Percentiles rank a stretch among this genome's conserved stretches.
phyloP scores from a whole-genome alignment of 106 monocot species.

The Dendrobium nobile region DNA sequence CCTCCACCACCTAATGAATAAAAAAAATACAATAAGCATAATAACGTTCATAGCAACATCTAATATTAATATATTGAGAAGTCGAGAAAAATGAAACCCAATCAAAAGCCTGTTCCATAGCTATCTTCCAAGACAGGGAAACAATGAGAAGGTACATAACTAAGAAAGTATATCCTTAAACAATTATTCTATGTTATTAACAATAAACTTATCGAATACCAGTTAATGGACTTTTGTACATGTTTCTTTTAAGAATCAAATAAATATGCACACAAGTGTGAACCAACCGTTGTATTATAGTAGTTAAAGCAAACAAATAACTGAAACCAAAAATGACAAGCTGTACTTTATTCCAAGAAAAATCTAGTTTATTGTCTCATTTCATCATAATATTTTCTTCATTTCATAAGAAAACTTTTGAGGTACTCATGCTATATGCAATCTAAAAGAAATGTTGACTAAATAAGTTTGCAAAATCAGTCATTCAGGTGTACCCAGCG shows the following conservation, averaged over 20 bases:
- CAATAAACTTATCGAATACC: not conserved
- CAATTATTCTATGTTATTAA: not conserved
- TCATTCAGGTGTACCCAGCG: not conserved
- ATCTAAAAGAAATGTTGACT: too few species aligned
- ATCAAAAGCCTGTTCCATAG: not conserved
- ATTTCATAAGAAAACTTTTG: not conserved
- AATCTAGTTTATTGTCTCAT: not conserved
- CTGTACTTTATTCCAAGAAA: not conserved
- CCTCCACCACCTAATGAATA: conserved; percentile 65
- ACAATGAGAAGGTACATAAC: not conserved
- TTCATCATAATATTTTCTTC: not conserved
- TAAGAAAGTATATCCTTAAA: not conserved
- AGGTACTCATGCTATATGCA: not conserved
- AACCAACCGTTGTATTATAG: not conserved
- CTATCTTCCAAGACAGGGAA: not conserved
- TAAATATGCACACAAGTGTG: not conserved
- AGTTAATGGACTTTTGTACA: not conserved
- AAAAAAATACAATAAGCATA: not conserved
- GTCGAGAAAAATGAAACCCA: not conserved
- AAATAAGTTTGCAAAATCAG: too few species aligned
- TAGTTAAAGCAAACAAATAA: not conserved
- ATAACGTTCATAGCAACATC: not conserved
- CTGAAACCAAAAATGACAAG: too few species aligned
- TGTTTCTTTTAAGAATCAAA: not conserved
- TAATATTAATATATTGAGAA: not conserved